A percentile compares a stretch with the other conserved stretches of the same genome.
Evolutionary conservation across 208 protist genomes (phyloP).

Genomic region (Leishmania mexicana): DNA sequence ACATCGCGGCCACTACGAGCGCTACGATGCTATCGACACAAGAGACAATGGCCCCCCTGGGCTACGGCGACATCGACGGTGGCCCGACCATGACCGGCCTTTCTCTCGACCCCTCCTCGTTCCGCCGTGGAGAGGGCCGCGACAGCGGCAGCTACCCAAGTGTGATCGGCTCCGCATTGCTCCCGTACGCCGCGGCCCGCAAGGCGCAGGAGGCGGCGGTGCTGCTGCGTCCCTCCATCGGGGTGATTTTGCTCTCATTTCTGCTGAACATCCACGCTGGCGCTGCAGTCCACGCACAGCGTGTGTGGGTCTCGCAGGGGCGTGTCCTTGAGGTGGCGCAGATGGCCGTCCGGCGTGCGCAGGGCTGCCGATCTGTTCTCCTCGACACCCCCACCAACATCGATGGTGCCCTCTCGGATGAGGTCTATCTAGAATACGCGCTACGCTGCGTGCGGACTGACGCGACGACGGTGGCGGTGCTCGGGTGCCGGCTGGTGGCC

Average conservation of each 20-base stretch:
- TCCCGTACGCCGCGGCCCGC: conserved; percentile 34
- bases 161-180: conserved; percentile 15
- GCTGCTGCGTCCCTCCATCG: conserved; percentile 56
- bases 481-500: conserved; percentile 71
- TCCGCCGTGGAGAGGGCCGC: not conserved
- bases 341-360: conserved; percentile 39
- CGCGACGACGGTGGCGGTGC: conserved; percentile 49
- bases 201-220: conserved; percentile 38
- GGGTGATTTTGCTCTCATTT: conserved; percentile 53
- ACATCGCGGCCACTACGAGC: conserved; percentile 3
- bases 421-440: conserved; percentile 74
- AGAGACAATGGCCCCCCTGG: not conserved
- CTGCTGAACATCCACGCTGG: conserved; percentile 46
- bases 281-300: conserved; percentile 20
- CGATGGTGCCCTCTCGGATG: conserved; percentile 73
- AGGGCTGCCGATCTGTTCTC: conserved; percentile 44
- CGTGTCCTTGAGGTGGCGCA: conserved; percentile 30
- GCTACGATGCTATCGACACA: conserved; percentile 19
- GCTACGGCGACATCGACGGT: not conserved
- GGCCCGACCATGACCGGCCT: not conserved
- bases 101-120: not conserved
- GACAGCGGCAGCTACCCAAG: not conserved
- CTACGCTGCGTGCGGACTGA: conserved; percentile 54
- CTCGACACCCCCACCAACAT: conserved; percentile 63
- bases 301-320: conserved; percentile 38